Conservation (phyloP, 2,329 filamentous ascomycete species). For the Ascochyta koolunga region DNA sequence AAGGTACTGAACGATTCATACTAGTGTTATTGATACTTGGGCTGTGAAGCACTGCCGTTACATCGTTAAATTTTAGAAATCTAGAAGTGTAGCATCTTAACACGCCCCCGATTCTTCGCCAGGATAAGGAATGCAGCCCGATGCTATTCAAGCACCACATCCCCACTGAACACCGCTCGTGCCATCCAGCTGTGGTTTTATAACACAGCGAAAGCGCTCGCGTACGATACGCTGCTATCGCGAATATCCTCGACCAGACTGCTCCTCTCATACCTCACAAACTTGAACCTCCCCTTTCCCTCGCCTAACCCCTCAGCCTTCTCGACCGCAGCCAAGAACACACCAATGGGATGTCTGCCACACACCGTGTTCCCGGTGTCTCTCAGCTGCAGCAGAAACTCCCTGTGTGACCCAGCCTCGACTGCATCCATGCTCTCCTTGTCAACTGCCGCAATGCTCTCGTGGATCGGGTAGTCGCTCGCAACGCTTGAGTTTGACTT, state of each 20-base stretch:
- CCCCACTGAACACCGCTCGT: too few species aligned
- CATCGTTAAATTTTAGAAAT: too few species aligned
- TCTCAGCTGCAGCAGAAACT: slow-evolving; percentile 71
- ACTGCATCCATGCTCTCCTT: slow-evolving; percentile 83
- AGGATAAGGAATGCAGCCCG: too few species aligned
- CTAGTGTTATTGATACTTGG: too few species aligned
- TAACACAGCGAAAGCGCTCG: slow-evolving; percentile 80
- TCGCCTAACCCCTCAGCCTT: slow-evolving; percentile 57
- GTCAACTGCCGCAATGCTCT: slow-evolving; percentile 83
- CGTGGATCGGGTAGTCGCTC: slow-evolving; percentile 69
- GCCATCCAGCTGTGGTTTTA: slow-evolving; percentile 4
- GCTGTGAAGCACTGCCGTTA: too few species aligned
- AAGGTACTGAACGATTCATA: too few species aligned
- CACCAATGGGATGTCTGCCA: slow-evolving; percentile 91
- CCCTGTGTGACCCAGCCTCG: slow-evolving; percentile 72
- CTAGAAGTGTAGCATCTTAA: too few species aligned
- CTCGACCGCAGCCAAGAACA: slow-evolving; percentile 88
- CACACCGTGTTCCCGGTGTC: slow-evolving; percentile 90
- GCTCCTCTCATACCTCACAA: slow-evolving; percentile 88
- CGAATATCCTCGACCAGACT: slow-evolving; percentile 68
- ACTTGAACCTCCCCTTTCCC: slow-evolving; percentile 67
- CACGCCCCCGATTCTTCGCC: too few species aligned
- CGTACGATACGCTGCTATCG: slow-evolving; percentile 94
- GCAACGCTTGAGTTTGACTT: slow-evolving; percentile 52
- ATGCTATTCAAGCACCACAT: too few species aligned